Percentiles rank a stretch among this genome's conserved stretches.
These are phyloP conservation scores for Colletotrichum spinosum DNA, from an alignment of 2,329 filamentous ascomycete genomes.

Conservation along the genomic window DNA sequence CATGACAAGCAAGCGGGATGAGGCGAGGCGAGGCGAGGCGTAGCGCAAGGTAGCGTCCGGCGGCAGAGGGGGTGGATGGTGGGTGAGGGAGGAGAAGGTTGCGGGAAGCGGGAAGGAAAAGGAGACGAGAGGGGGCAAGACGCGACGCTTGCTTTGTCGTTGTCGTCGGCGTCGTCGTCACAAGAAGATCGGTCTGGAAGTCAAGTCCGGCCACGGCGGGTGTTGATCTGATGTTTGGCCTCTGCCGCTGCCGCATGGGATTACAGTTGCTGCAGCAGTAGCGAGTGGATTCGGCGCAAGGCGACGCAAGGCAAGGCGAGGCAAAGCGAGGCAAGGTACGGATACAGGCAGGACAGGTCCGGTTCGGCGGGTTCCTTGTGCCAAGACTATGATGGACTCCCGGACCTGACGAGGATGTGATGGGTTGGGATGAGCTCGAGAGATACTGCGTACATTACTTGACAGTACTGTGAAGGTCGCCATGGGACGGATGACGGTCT, in stretches of 20 bases:
- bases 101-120: conserved; percentile 15
- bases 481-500: conserved; percentile 4
- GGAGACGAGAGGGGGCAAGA: conserved; percentile 4
- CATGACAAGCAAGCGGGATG: conserved; percentile 21
- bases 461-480: too few species aligned
- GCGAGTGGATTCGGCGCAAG: background rate
- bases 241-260: conserved; percentile 1
- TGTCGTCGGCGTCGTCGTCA: background rate
- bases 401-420: background rate
- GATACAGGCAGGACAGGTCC: conserved; percentile 3
- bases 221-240: conserved; percentile 29
- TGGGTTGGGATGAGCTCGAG: background rate
- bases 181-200: conserved; percentile 1
- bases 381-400: background rate
- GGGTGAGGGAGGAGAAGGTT: conserved; percentile 13
- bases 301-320: background rate
- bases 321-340: background rate
- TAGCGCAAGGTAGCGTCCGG: background rate
- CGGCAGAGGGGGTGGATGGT: conserved; percentile 14
- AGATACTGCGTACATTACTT: too few species aligned
- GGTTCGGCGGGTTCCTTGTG: background rate
- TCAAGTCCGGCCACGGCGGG: conserved; percentile 23
- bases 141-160: background rate
- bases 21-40: background rate
- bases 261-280: conserved; percentile 9